Percentiles rank a stretch among this genome's conserved stretches.
phyloP scores from a whole-genome alignment of 2,329 filamentous ascomycete species.

The Alternaria consortialis region DNA sequence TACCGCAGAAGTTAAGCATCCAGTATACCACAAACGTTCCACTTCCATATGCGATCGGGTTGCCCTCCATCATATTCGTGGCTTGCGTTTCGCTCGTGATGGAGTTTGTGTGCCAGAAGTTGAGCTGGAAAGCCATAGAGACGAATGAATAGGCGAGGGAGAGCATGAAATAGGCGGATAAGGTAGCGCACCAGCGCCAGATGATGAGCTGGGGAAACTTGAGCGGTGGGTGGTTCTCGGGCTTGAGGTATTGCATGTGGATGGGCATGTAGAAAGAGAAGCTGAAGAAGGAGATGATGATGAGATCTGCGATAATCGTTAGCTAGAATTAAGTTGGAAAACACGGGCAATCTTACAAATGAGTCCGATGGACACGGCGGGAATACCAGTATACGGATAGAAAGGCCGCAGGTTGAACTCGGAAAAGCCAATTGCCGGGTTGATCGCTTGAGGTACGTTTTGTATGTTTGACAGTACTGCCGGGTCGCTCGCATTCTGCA shows the following conservation, averaged over 20 bases:
- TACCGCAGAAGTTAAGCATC: constrained; percentile 70
- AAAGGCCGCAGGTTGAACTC: constrained; percentile 69
- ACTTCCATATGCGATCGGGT: constrained; percentile 64
- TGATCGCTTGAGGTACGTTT: constrained; percentile 62
- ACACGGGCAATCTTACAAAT: constrained; percentile 55
- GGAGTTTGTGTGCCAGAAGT: constrained; percentile 58
- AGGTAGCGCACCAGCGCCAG: constrained; percentile 66
- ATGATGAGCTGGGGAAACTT: constrained; percentile 66
- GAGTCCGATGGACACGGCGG: constrained; percentile 68
- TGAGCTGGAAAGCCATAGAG: constrained; percentile 69
- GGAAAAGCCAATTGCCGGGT: constrained; percentile 65
- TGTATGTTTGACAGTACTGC: constrained; percentile 56
- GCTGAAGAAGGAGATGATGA: constrained; percentile 73
- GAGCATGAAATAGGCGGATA: constrained; percentile 67
- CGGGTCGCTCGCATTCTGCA: constrained; percentile 54
- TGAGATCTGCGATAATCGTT: constrained; percentile 55
- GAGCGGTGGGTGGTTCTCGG: constrained; percentile 65
- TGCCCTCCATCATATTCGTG: constrained; percentile 47
- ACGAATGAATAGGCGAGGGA: constrained; percentile 71
- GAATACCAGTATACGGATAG: constrained; percentile 62
- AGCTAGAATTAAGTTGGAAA: neutral
- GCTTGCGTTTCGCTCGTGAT: constrained; percentile 57
- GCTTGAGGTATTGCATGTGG: constrained; percentile 66
- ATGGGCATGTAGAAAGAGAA: constrained; percentile 72
- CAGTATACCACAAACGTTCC: constrained; percentile 70